Evolutionary conservation across 2,329 filamentous ascomycete genomes (phyloP), one percentile per base, ranked within the genome.

Genomic region (Cladosporium colombiae): DNA sequence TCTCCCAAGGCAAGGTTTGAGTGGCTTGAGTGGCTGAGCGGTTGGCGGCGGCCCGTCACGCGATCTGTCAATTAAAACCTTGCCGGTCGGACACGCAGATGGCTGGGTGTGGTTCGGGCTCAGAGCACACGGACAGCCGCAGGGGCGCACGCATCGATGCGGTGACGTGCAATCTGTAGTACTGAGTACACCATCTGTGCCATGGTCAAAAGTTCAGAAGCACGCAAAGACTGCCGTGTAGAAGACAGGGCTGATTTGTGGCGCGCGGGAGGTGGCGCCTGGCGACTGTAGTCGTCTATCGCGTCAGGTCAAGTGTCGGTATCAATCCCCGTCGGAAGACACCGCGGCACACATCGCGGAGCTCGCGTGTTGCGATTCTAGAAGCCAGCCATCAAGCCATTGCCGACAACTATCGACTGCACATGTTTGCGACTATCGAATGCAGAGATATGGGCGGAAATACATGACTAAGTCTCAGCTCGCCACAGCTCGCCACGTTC

Each of bases 141-240:
- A 21, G 52, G 27, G 52, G 52, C 29, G 27, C 52, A 31, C 29
- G n/a, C 27, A 33, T 53, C 27, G 52, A 14, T n/a, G 25, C 11
- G 16, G 27, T 55, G 52, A 55, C 27, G 52, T 55, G 52, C 52
- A 29, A 55, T 55, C 52, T 55, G 27, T 55, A 33, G 52, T 33
- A 5, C 3, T 21, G 6, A n/a, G 40, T 21, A 13, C n/a, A n/a
- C n/a, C n/a, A n/a, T n/a, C n/a, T n/a, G n/a, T n/a, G 10, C n/a
- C n/a, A 8, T 21, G 40, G 40, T 23, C 40, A 46, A n/a, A 46
- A n/a, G 40, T n/a, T 46, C n/a, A 21, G 40, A 46, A n/a, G 40
- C 40, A 46, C n/a, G 40, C 40, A 46, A 46, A 21, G 40, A 46
- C 13, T 46, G 40, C n/a, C 40, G 40, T 18, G 40, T 46, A 55